phyloP scores from a whole-genome alignment of 495 filamentous ascomycete genomes.

The Daldinia loculata region DNA sequence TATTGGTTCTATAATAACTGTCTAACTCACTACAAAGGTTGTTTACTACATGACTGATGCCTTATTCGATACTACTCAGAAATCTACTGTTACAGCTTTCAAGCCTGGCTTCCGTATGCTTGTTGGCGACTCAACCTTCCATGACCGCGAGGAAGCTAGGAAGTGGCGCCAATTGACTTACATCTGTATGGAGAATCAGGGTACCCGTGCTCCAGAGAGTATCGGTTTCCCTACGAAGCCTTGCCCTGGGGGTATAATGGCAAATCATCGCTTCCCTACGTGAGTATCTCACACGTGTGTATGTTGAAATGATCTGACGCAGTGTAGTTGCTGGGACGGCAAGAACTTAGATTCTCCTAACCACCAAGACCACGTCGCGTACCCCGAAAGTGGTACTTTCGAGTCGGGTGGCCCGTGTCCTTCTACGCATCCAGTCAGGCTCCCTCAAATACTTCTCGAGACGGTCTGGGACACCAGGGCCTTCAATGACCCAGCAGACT shows the following conservation, averaged over 20 bases:
- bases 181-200: conserved; percentile 45
- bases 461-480: conserved; percentile 48
- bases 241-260: conserved; percentile 52
- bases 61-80: conserved; percentile 56
- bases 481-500: conserved; percentile 52
- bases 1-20: background rate
- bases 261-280: conserved; percentile 47
- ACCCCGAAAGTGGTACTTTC: conserved; percentile 51
- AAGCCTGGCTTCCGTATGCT: conserved; percentile 58
- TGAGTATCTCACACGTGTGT: background rate
- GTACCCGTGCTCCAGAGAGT: conserved; percentile 34
- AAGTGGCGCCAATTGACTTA: conserved; percentile 53
- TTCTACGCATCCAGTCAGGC: conserved; percentile 38
- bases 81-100: conserved; percentile 57
- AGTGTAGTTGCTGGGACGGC: conserved; percentile 43
- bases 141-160: conserved; percentile 46
- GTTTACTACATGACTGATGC: conserved; percentile 63
- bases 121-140: conserved; percentile 47
- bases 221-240: conserved; percentile 39
- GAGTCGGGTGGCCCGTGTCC: conserved; percentile 51
- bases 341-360: conserved; percentile 50
- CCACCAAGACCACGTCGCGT: conserved; percentile 53
- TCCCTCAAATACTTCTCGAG: conserved; percentile 51
- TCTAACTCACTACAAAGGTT: conserved; percentile 37
- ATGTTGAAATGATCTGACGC: background rate